Base-by-base conservation (phyloP, 140 eudicot genomes). In the Cichorium intybus region DNA sequence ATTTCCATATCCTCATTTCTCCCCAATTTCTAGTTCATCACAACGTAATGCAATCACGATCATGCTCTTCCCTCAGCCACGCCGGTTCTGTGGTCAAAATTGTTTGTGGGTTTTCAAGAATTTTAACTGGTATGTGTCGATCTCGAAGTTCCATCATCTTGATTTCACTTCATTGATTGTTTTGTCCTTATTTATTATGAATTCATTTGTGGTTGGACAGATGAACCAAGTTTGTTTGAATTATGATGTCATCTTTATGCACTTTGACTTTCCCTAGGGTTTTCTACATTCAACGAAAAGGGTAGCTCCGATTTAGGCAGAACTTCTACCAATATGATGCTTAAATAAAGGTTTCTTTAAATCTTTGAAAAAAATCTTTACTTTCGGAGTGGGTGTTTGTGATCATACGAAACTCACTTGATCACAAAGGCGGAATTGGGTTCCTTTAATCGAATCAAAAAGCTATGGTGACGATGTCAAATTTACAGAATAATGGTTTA, bases 241-340 rank as follows among this genome's bases (percentile, higher is more conserved):
- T 65, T 54, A 35, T 21, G 29, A 24, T 46, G 61, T 24, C 11
- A 54, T 67, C 6, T 24, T 10, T 67, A 35, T 21, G 11, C 17
- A n/a, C 11, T 67, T 56, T 68, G 65, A 55, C 73, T 68, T 68
- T 55, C n/a, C n/a, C n/a, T 68, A 23, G 64, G 64, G 73, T 10
- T 39, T 16, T n/a, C n/a, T n/a, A n/a, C n/a, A n/a, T n/a, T n/a
- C 17, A 6, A 54, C 54, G 54, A 16, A 54, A 67, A 7, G 34
- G 74, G 73, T 68, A 74, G 77, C 64, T 74, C 27, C 37, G 43
- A 46, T 74, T 68, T 79, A 74, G 84, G 84, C 74, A 56, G 50
- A 24, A 76, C 58, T 63, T 49, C n/a, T 50, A 68, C 49, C 59
- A 45, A 28, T 69, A 55, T 21, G n/a, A 49, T 11, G 71, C 49